A percentile compares a stretch with the other conserved stretches of the same genome.
Conservation (phyloP, 2,329 filamentous ascomycete species). For the Fusarium sp. region DNA sequence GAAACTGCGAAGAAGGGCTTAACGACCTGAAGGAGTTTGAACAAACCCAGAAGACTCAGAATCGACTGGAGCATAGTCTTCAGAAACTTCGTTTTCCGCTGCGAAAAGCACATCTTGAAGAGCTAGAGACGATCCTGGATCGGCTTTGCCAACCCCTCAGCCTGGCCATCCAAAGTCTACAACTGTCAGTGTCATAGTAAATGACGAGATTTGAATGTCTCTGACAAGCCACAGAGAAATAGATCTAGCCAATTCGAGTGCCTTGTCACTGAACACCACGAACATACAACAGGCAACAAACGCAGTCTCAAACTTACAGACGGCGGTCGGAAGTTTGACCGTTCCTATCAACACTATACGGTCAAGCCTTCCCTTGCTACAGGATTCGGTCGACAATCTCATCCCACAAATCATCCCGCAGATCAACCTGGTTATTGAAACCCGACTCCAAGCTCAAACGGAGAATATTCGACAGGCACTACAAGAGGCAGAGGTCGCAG, state of each 20-base stretch:
- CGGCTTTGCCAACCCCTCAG: not conserved
- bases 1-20: not conserved
- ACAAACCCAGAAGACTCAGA: not conserved
- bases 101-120: not conserved
- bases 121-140: not conserved
- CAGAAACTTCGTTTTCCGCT: not conserved
- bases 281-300: not conserved
- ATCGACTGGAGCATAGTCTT: not conserved
- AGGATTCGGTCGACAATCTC: not conserved
- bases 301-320: not conserved
- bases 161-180: not conserved
- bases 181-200: not conserved
- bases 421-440: not conserved
- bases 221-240: not conserved
- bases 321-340: not conserved
- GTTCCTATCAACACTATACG: not conserved
- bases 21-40: not conserved
- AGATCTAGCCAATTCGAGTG: not conserved
- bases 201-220: fast-evolving
- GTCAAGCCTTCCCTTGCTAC: not conserved
- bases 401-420: not conserved
- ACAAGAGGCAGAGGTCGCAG: not conserved
- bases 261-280: not conserved
- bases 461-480: not conserved
- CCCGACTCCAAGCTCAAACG: not conserved